Evolutionary conservation across 139 green algal species (phyloP), one percentile per base, ranked within the genome.

Genomic region (Deuterostichococcus epilithicus): DNA sequence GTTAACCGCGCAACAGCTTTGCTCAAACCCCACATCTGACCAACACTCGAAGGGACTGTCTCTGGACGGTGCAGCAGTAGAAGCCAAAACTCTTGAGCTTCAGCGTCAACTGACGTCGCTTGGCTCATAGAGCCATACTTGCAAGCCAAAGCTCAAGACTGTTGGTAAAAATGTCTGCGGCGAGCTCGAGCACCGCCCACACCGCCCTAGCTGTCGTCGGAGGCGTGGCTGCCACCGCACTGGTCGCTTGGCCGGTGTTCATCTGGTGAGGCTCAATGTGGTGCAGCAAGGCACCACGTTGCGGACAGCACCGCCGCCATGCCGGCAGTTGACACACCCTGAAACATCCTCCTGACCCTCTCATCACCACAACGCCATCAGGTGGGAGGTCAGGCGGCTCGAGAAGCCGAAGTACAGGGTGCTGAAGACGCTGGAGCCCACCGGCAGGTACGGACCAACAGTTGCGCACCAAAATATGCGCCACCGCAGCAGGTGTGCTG

Each of bases 331-430:
- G 32, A 32, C 44, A 72, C 4, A 60, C 70, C 26, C n/a, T n/a
- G n/a, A n/a, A n/a, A n/a, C n/a, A n/a, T n/a, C n/a, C n/a, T n/a
- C n/a, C n/a, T n/a, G n/a, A n/a, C n/a, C n/a, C n/a, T n/a, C n/a
- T n/a, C n/a, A n/a, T n/a, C n/a, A n/a, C n/a, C n/a, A n/a, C n/a
- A n/a, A n/a, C n/a, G n/a, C n/a, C n/a, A n/a, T n/a, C 67, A 73
- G 36, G 67, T 72, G 47, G 44, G 78, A 84, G 63, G 80, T 84
- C 1, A n/a, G 45, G 33, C 85, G 85, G 45, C 86, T 81, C 52
- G 87, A 91, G 75, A 91, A 87, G 77, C 87, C 87, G 2, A 82
- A 84, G 58, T 89, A 88, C 70, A 74, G 39, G 3, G 72, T 91
- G 18, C 45, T 85, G 26, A 66, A 75, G 15, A 73, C 78, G 13